Base-by-base conservation (phyloP, 2,329 filamentous ascomycete genomes). In the Exophiala aquamarina region DNA sequence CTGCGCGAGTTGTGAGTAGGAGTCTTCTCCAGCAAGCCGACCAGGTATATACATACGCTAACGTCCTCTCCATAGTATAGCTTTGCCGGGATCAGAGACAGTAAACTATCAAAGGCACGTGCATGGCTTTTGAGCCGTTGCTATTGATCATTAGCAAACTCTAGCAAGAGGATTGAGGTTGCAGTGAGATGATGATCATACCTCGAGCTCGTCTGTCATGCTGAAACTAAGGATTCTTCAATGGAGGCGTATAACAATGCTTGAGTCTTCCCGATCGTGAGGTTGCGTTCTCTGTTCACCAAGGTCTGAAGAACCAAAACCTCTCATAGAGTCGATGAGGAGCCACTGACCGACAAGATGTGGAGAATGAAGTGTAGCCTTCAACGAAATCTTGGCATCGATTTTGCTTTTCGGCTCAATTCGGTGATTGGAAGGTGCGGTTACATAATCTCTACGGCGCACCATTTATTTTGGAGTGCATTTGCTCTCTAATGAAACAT, bases 1-100 rank as follows among this genome's bases (percentile, higher is more conserved):
- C 89, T 95, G 63, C 53, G 57, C 44, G 14, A 34, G 50, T 13
- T 45, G 39, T 31, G 41, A 44, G 49, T 29, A 43, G 28, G 36
- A 44, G 41, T 41, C 10, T 34, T 23, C 11, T 14, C 31, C 10
- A 29, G 9, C 17, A 7, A 38, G 23, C 11, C 23, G 23, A 6
- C 23, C 23, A 29, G 33, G 17, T 20, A 50, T 50, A 46, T 45
- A 83, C 86, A 61, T 84, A 92, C 88, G 69, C 79, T 89, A 54
- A 79, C 86, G 65, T 95, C 89, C 66, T 91, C 83, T 46, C 85
- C 88, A 61, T 94, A 95, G 70, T 95, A 95, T 61, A 89, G 83
- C 70, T 93, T 91, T 52, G 89, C 89, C 32, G 91, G 89, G 49
- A 94, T 95, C 55, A 95, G 75, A 48, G 89, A 92, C 66, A 95